These are phyloP conservation scores for Rhipidocladum racemiflorum DNA, from an alignment of 176 grass and related monocot species.

Conservation along the genomic window DNA sequence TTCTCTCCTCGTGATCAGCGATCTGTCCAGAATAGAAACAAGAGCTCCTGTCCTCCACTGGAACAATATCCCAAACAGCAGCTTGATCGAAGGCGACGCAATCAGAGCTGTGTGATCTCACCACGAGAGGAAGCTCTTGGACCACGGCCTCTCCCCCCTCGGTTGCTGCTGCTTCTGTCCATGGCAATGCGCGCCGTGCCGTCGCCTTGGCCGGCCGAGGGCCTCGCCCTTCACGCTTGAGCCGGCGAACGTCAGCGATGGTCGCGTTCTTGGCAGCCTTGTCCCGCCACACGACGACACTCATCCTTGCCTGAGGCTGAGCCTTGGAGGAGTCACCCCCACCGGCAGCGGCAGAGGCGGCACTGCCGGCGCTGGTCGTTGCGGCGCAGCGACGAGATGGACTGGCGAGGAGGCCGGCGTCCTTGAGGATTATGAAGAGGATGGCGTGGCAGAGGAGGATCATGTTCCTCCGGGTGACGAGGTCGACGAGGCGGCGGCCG, in stretches of 20 bases:
- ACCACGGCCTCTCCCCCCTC: not conserved
- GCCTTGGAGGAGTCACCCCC: not conserved
- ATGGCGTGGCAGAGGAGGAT: slow-evolving; percentile 66
- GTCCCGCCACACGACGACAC: not conserved
- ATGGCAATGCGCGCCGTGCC: not conserved
- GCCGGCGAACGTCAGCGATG: not conserved
- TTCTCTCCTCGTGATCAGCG: not conserved
- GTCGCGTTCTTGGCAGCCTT: not conserved
- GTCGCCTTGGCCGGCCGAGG: not conserved
- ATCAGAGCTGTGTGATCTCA: not conserved
- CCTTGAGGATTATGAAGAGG: slow-evolving; percentile 54
- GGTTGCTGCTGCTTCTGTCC: not conserved
- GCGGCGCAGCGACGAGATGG: not conserved
- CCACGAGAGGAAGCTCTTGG: not conserved
- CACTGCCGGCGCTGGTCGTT: not conserved
- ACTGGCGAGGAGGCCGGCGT: slow-evolving; percentile 55
- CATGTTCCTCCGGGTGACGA: slow-evolving; percentile 50
- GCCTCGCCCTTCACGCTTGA: not conserved
- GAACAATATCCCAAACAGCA: not conserved
- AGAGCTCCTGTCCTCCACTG: not conserved
- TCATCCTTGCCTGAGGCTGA: not conserved
- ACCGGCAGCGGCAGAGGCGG: not conserved
- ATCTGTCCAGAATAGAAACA: not conserved
- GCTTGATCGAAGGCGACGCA: not conserved
- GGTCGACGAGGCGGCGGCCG: not conserved